Base-by-base conservation (phyloP, 2,329 filamentous ascomycete genomes). In the Proliferodiscus dingleyae region DNA sequence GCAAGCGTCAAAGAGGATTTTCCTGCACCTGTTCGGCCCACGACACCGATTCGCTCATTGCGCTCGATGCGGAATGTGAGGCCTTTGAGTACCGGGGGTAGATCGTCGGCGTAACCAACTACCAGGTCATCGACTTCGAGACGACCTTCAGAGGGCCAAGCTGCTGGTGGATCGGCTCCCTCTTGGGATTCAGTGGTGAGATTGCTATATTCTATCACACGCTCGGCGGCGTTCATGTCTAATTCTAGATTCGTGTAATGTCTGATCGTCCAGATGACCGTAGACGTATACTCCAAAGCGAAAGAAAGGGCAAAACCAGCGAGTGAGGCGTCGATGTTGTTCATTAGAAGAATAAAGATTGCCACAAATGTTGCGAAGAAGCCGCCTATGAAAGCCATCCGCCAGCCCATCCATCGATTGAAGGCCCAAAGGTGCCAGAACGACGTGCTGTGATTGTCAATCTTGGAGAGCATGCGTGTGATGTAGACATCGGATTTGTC, bases 301-400 rank as follows among this genome's bases (percentile, higher is more conserved):
- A 90, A 90, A 2, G 79, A 78, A 30, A 91, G 68, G 0, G 85
- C 85, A 56, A 91, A 90, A 0, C 87, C 87, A 2, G 85, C 86
- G 22, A 89, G 69, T 0, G 84, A 74, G 1, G 85, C 79, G 57
- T 85, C 78, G 57, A 89, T 83, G 1, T 66, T 68, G 0, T 74
- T 73, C 3, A 78, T 75, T 2, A 75, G 61, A 23, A 88, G 73
- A 30, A 89, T 79, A 15, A 88, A 68, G 2, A 75, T 68, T 0
- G 83, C 80, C 3, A 87, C 81, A 18, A 81, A 68, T 0, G 77
- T 75, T 3, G 83, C 75, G 63, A 90, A 91, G 15, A 81, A 55
- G 1, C 81, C 81, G 2, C 85, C 86, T 2, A 89, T 71, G 11
- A 85, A 61, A 15, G 77, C 73, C 76, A 90, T 83, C 4, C 86